Evolutionary conservation across 2,329 filamentous ascomycete species (phyloP).

Genomic region (Aspergillus sergii): DNA sequence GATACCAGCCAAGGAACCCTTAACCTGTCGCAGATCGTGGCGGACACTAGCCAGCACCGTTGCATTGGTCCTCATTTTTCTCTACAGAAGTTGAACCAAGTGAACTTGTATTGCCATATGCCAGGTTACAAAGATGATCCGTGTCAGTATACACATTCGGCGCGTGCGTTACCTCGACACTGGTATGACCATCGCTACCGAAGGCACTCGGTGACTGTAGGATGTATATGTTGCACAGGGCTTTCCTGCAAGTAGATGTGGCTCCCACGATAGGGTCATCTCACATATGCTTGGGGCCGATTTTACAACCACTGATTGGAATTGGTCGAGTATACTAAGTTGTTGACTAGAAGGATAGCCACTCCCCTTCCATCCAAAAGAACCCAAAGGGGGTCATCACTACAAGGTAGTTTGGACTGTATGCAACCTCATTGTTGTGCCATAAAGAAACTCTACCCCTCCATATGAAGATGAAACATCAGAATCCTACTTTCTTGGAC

Average conservation of each 20-base stretch:
- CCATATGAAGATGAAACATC: not conserved
- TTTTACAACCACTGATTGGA: not conserved
- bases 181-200: not conserved
- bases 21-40: not conserved
- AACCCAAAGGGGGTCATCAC: not conserved
- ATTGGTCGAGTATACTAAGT: not conserved
- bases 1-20: not conserved
- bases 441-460: too few relatives aligned
- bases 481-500: not conserved
- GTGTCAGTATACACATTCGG: not conserved
- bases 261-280: not conserved
- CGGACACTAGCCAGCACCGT: not conserved
- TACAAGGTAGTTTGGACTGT: not conserved
- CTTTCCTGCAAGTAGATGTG: not conserved
- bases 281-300: not conserved
- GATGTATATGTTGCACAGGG: not conserved
- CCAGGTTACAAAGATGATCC: not conserved
- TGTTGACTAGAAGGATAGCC: not conserved
- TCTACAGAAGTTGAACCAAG: not conserved
- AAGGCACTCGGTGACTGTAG: not conserved
- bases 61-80: not conserved
- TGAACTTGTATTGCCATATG: not conserved
- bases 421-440: not conserved
- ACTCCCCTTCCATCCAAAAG: accelerated
- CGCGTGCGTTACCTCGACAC: not conserved